Percentiles rank a stretch among this genome's conserved stretches.
Conservation (phyloP, 495 filamentous ascomycete genomes). For the Annulohypoxylon nitens region DNA sequence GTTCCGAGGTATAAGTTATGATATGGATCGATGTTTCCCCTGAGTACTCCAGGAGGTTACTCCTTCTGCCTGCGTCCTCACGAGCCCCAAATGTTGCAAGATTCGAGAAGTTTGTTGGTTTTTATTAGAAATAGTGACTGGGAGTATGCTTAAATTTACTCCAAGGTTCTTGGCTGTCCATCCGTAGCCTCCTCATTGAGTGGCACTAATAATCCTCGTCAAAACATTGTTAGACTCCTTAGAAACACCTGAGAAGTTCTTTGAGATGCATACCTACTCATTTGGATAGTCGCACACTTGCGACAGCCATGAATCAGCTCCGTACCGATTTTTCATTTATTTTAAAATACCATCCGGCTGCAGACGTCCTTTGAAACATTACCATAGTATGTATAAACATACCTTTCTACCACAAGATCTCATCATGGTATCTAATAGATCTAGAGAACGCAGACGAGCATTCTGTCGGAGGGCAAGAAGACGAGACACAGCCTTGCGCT, state of each 20-base stretch:
- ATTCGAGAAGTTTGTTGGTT: neutral
- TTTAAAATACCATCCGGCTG: neutral
- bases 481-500: neutral
- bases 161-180: neutral
- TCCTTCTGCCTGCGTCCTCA: neutral
- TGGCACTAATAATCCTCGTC: neutral
- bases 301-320: conserved; percentile 22
- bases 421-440: conserved; percentile 23
- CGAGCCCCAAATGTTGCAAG: neutral
- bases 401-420: conserved; percentile 1
- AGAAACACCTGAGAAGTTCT: neutral
- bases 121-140: conserved; percentile 10
- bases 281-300: conserved; percentile 23
- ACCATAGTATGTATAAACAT: conserved; percentile 15
- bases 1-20: conserved; percentile 4
- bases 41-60: too few relatives aligned
- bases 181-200: neutral
- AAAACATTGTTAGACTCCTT: conserved; percentile 18
- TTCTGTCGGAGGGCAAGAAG: conserved; percentile 28
- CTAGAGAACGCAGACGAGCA: conserved; percentile 22
- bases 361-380: neutral
- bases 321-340: conserved; percentile 26
- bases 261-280: neutral
- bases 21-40: conserved; percentile 16
- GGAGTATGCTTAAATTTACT: neutral